Evolutionary conservation across 805 yeast species (phyloP).

Genomic region (Candida nemodendra): DNA sequence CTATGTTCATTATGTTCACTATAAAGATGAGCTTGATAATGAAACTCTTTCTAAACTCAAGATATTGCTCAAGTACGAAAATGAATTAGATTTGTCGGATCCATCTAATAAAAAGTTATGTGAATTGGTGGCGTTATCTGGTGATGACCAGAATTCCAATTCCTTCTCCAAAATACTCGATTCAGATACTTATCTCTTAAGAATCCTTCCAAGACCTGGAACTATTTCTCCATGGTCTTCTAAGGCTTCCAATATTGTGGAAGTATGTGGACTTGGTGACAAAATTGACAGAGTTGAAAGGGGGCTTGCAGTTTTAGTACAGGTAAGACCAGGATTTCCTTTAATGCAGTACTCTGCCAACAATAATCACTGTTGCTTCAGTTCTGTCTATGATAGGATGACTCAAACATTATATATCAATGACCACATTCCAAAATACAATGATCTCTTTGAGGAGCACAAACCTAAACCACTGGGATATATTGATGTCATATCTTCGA

Average conservation of each 20-base stretch:
- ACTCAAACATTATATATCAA: conserved; percentile 67
- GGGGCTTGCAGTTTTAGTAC: conserved; percentile 74
- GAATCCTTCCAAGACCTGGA: conserved; percentile 89
- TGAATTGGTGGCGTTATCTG: conserved; percentile 29
- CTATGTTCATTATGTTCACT: conserved; percentile 78
- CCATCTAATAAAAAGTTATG: conserved; percentile 19
- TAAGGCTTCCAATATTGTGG: conserved; percentile 92
- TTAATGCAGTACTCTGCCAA: conserved; percentile 52
- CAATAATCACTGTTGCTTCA: conserved; percentile 52
- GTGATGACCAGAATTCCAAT: conserved; percentile 19
- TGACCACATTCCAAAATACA: conserved; percentile 58
- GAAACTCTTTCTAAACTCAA: conserved; percentile 50
- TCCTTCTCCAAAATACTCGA: conserved; percentile 25
- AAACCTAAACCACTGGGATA: conserved; percentile 78
- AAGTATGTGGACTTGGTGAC: conserved; percentile 77
- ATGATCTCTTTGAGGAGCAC: conserved; percentile 76
- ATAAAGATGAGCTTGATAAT: conserved; percentile 40
- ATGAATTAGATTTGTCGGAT: conserved; percentile 55
- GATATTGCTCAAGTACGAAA: conserved; percentile 71
- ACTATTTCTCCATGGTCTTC: conserved; percentile 99
- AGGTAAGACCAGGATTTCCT: conserved; percentile 71
- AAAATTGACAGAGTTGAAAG: conserved; percentile 85
- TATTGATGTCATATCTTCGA: conserved; percentile 59
- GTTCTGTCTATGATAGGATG: conserved; percentile 89
- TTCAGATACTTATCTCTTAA: conserved; percentile 54